Base-by-base conservation (phyloP, 176 grass and related monocot genomes). In the Oryza rufipogon region DNA sequence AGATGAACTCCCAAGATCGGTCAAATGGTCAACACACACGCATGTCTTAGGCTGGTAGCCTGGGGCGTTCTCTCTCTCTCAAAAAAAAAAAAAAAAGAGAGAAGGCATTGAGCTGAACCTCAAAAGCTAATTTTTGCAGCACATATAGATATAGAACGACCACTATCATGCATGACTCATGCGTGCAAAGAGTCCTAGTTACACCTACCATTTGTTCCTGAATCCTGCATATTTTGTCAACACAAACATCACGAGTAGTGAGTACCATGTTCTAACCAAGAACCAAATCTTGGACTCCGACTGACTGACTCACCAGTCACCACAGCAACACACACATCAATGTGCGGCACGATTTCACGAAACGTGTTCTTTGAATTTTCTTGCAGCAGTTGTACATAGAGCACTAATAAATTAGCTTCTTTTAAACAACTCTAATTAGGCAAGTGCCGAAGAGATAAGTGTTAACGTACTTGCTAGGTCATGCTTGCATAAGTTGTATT, bases 231-330 rank as follows among this genome's bases (percentile, higher is more conserved):
- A 76, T 70, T 75, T 72, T 77, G 42, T 77, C 34, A 30, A 36
- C 45, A 9, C 14, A 63, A 32, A 39, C 70, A 39, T 36, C 70
- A 47, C 64, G 12, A 76, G n/a, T 66, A 48, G 70, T 38, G 60
- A 58, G 48, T 51, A 34, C 70, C 47, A 22, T 46, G 47, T 25
- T 36, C 33, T 36, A 60, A 54, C 51, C 14, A 36, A 36, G 66
- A 85, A 71, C 65, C 25, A 47, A n/a, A 86, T 82, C 79, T 83
- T 74, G 60, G 46, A 90, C 79, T 78, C 34, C 36, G 68, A 44
- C 68, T 63, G 46, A 54, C 41, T 39, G 38, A 84, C 70, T 75
- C 36, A 41, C 7, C 39, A 84, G 64, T 75, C 36, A 41, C 7
- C 39, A 41, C 64, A n/a, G 64, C 66, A 32, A 22, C 42, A 36